Percentiles rank a stretch among this genome's conserved stretches.
Evolutionary conservation across 2,329 filamentous ascomycete species (phyloP).

Genomic region (Exserohilum rostratum): DNA sequence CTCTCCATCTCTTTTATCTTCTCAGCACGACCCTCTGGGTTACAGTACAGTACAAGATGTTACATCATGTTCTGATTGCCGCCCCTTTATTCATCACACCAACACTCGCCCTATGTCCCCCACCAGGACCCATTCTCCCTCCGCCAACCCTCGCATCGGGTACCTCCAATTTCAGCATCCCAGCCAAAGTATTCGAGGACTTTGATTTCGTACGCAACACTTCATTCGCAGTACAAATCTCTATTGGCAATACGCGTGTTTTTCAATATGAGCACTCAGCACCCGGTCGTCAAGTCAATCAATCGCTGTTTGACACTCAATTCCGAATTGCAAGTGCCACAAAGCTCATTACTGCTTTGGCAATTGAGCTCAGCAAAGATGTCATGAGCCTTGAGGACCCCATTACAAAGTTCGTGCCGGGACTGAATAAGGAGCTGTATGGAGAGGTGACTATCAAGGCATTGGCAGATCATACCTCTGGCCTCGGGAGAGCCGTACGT

Average conservation of each 20-base stretch:
- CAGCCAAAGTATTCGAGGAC: constrained; percentile 8
- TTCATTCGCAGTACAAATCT: constrained; percentile 32
- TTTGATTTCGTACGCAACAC: constrained; percentile 19
- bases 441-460: constrained; percentile 27
- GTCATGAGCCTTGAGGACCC: constrained; percentile 30
- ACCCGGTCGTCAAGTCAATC: constrained; percentile 16
- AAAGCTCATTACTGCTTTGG: constrained; percentile 36
- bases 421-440: constrained; percentile 22
- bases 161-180: constrained; percentile 7
- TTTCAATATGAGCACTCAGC: constrained; percentile 25
- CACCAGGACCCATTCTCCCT: constrained; percentile 31
- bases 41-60: background rate
- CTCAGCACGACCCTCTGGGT: too few species aligned
- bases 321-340: constrained; percentile 33
- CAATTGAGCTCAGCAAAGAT: constrained; percentile 25
- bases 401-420: constrained; percentile 32
- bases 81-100: background rate
- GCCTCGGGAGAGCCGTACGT: constrained; percentile 28
- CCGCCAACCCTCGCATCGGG: constrained; percentile 16
- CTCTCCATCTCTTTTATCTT: background rate
- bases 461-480: constrained; percentile 32
- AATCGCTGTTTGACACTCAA: constrained; percentile 23
- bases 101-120: constrained; percentile 23
- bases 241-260: constrained; percentile 22
- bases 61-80: background rate